phyloP scores from a whole-genome alignment of 169 alveolate genomes.

The Babesia ovata region DNA sequence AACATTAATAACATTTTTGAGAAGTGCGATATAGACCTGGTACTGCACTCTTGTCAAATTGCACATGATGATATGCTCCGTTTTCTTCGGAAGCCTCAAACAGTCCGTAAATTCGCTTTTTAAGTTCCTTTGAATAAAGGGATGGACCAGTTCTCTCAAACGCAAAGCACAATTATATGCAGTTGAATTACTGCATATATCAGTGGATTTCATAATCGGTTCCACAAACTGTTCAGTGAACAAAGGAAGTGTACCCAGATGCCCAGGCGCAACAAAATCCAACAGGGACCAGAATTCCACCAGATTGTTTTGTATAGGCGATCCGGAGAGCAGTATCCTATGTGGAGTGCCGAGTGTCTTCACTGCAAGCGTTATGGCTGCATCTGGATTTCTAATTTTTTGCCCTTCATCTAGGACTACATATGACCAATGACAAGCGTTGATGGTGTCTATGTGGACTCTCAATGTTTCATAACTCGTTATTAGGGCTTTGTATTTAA shows the following conservation, averaged over 20 bases:
- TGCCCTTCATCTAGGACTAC: constrained; percentile 93
- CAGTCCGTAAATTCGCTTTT: constrained; percentile 30
- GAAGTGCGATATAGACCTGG: constrained; percentile 59
- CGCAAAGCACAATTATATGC: constrained; percentile 40
- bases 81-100: constrained; percentile 66
- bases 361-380: constrained; percentile 85
- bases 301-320: constrained; percentile 93
- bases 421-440: constrained; percentile 78
- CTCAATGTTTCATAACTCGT: constrained; percentile 75
- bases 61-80: constrained; percentile 75
- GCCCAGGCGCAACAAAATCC: constrained; percentile 92
- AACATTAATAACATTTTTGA: constrained; percentile 15
- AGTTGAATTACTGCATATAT: constrained; percentile 3
- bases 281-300: constrained; percentile 92
- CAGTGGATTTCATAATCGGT: constrained; percentile 55
- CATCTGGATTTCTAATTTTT: constrained; percentile 89
- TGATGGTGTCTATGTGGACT: constrained; percentile 56
- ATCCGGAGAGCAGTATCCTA: constrained; percentile 88
- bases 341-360: constrained; percentile 83
- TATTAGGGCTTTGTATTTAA: constrained; percentile 23
- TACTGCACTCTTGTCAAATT: constrained; percentile 70
- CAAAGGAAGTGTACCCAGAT: constrained; percentile 83
- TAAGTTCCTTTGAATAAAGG: constrained; percentile 44
- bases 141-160: constrained; percentile 44
- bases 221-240: constrained; percentile 81